Percentiles rank a stretch among this genome's conserved stretches.
phyloP scores from a whole-genome alignment of 108 stramenopile genomes.

The Nitzschia sp. region DNA sequence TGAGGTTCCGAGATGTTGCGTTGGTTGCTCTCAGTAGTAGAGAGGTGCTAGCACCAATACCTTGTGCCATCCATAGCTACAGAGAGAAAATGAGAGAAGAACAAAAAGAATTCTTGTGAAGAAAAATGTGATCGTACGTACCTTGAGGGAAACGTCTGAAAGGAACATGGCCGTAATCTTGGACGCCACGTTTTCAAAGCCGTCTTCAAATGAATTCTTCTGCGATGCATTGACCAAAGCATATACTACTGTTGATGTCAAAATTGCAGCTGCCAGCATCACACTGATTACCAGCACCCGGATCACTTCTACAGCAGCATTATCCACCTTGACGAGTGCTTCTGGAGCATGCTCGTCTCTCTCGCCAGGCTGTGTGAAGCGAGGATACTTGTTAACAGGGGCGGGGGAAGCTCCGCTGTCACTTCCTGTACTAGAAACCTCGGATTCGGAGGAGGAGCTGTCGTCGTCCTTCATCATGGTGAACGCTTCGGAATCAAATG shows the following conservation, averaged over 20 bases:
- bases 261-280: background rate
- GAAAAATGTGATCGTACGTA: slow-evolving; percentile 25
- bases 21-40: background rate
- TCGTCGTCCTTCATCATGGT: no score
- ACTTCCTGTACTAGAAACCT: no score
- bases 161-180: slow-evolving; percentile 46
- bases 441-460: no score
- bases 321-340: background rate
- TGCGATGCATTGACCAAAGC: background rate
- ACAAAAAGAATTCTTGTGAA: slow-evolving; percentile 25
- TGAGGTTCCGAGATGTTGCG: background rate
- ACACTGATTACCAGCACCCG: background rate
- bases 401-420: no score
- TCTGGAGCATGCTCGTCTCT: slow-evolving; percentile 4
- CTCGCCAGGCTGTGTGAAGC: background rate
- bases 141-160: slow-evolving; percentile 31
- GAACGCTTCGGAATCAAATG: no score
- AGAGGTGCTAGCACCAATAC: background rate
- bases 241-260: background rate
- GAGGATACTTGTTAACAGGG: no score
- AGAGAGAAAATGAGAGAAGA: slow-evolving; percentile 37
- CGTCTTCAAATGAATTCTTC: slow-evolving; percentile 20
- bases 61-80: slow-evolving; percentile 49
- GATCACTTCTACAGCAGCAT: background rate
- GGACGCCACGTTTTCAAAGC: slow-evolving; percentile 35